Evolutionary conservation across 2,329 filamentous ascomycete genomes (phyloP).

Genomic region (Cadophora sp.): DNA sequence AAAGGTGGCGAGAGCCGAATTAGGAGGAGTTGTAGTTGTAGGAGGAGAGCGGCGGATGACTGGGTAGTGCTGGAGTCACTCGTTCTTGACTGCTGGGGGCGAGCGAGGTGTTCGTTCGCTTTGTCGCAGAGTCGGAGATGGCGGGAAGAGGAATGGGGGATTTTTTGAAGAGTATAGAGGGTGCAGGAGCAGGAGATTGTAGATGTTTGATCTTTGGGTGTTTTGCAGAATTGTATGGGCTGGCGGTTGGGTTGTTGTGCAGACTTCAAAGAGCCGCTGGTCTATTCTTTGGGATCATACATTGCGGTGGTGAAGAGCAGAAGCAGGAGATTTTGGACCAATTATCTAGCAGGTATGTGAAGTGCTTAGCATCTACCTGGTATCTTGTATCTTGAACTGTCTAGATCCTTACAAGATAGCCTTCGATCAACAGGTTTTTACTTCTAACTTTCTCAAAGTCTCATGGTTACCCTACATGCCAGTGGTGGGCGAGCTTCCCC

Average conservation of each 20-base stretch:
- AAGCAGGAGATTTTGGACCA: conserved; percentile 27
- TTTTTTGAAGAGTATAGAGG: conserved; percentile 13
- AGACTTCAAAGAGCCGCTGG: conserved; percentile 45
- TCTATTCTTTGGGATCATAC: conserved; percentile 42
- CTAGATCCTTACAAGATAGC: too few relatives aligned
- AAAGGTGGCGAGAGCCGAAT: conserved; percentile 29
- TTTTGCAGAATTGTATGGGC: conserved; percentile 11
- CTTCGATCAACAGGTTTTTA: too few relatives aligned
- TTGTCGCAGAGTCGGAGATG: conserved; percentile 34
- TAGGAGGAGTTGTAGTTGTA: conserved; percentile 28
- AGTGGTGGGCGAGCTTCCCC: too few relatives aligned
- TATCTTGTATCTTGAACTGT: too few relatives aligned
- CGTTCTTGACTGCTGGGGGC: conserved; percentile 25
- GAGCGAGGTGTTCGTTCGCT: conserved; percentile 31
- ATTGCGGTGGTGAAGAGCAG: conserved; percentile 37
- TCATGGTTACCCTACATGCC: too few relatives aligned
- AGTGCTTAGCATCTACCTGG: too few relatives aligned
- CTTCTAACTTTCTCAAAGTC: too few relatives aligned
- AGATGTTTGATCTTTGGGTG: conserved; percentile 20
- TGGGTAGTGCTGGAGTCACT: conserved; percentile 32
- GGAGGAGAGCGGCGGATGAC: conserved; percentile 25
- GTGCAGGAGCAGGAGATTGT: conserved; percentile 9
- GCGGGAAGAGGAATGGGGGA: conserved; percentile 14
- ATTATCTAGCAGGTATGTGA: too few relatives aligned
- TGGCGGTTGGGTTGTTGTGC: conserved; percentile 29